phyloP scores from a whole-genome alignment of 2,329 filamentous ascomycete species.

The Diplodia intermedia region DNA sequence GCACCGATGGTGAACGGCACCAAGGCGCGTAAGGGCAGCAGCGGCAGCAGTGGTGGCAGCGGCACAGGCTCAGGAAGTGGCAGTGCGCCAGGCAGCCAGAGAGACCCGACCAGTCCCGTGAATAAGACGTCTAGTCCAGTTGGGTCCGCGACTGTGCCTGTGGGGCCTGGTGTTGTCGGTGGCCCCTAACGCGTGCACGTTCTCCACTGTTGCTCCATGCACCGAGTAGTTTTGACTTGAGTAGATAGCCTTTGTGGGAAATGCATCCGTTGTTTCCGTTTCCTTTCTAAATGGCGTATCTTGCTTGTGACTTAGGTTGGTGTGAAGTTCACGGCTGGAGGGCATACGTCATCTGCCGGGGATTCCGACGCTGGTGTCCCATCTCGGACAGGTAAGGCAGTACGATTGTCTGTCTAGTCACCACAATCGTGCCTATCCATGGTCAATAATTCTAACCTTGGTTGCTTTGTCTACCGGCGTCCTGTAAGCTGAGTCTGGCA shows the following conservation, averaged over 20 bases:
- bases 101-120: conserved; percentile 49
- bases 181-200: conserved; percentile 14
- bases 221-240: conserved; percentile 13
- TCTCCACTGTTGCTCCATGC: conserved; percentile 9
- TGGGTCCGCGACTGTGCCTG: conserved; percentile 15
- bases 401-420: background rate
- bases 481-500: background rate
- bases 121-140: conserved; percentile 31
- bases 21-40: conserved; percentile 52
- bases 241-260: conserved; percentile 30
- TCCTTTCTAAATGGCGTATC: background rate
- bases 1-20: conserved; percentile 24
- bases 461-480: background rate
- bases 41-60: conserved; percentile 50
- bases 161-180: conserved; percentile 20
- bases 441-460: background rate
- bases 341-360: conserved; percentile 9
- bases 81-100: conserved; percentile 46
- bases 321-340: background rate
- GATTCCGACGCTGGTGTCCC: background rate
- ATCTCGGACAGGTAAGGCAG: no score
- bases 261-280: conserved; percentile 31
- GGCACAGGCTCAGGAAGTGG: conserved; percentile 52
- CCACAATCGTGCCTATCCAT: background rate
- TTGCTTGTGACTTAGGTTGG: background rate